phyloP scores from a whole-genome alignment of 805 yeast species.

The Candida multigemmis region DNA sequence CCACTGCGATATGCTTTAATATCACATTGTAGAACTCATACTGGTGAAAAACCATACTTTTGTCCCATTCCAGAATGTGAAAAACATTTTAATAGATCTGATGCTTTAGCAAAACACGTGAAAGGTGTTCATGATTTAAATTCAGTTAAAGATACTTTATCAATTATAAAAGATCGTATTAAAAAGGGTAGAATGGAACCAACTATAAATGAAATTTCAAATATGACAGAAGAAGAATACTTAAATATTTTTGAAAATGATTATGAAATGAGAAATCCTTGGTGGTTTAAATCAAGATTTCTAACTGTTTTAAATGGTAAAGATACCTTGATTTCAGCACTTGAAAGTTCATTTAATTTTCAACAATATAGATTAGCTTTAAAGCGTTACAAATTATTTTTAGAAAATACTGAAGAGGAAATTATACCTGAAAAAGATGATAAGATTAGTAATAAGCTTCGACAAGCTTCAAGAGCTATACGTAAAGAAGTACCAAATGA shows the following conservation, averaged over 20 bases:
- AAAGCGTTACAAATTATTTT: slow-evolving; percentile 18
- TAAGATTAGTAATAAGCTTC: background rate
- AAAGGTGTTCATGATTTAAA: slow-evolving; percentile 51
- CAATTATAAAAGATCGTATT: slow-evolving; percentile 18
- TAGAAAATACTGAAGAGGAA: slow-evolving; percentile 7
- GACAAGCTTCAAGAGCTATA: slow-evolving; percentile 1
- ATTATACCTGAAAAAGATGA: slow-evolving; percentile 4
- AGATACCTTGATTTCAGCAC: too few relatives aligned
- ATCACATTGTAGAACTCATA: slow-evolving; percentile 57
- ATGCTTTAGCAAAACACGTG: slow-evolving; percentile 57
- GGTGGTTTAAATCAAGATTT: slow-evolving; percentile 31
- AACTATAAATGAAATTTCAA: slow-evolving; percentile 12
- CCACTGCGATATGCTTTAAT: slow-evolving; percentile 50
- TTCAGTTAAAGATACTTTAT: slow-evolving; percentile 23
- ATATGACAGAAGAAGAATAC: slow-evolving; percentile 19
- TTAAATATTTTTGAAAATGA: slow-evolving; percentile 20
- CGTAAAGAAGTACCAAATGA: slow-evolving; percentile 2
- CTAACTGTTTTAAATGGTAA: slow-evolving; percentile 13
- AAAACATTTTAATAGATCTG: slow-evolving; percentile 47
- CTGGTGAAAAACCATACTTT: slow-evolving; percentile 57
- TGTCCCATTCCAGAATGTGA: slow-evolving; percentile 64
- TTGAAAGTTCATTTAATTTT: slow-evolving; percentile 19
- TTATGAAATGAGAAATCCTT: slow-evolving; percentile 26
- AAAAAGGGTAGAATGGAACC: slow-evolving; percentile 17
- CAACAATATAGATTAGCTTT: slow-evolving; percentile 25